Percentiles rank a stretch among this genome's conserved stretches.
Evolutionary conservation across 1,139 yeast genomes (phyloP).

Genomic region (Geotrichum histeridarum): DNA sequence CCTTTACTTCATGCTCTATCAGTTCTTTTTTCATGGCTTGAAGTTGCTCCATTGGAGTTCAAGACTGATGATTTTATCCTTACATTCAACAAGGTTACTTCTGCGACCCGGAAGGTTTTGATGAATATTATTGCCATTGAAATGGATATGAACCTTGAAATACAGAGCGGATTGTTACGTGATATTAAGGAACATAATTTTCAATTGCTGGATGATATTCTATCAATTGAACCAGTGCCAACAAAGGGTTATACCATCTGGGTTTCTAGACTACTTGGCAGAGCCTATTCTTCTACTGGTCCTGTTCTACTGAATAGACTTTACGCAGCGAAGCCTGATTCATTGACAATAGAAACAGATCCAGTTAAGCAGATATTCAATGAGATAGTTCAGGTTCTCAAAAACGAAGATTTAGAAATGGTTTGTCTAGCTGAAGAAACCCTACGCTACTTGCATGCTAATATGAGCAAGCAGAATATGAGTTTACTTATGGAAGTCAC

Average conservation of each 20-base stretch:
- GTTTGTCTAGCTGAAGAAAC: slow-evolving; percentile 12
- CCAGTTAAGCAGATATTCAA: slow-evolving; percentile 7
- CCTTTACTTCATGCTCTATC: background rate
- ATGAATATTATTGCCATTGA: slow-evolving; percentile 12
- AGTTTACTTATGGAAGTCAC: background rate
- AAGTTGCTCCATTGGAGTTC: background rate
- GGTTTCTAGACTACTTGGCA: slow-evolving; percentile 14
- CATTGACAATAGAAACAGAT: background rate
- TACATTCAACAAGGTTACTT: background rate
- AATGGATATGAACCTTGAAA: slow-evolving; percentile 5
- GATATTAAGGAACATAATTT: background rate
- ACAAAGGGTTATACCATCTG: slow-evolving; percentile 14
- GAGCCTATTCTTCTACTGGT: slow-evolving; percentile 7
- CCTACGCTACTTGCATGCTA: slow-evolving; percentile 2
- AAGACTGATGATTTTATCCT: background rate
- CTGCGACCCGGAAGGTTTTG: background rate
- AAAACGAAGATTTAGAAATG: slow-evolving; percentile 1
- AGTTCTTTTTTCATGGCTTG: slow-evolving; percentile 9
- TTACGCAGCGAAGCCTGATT: background rate
- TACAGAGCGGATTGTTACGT: slow-evolving; percentile 1
- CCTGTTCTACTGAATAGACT: background rate
- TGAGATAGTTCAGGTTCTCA: background rate
- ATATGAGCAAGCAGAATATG: background rate
- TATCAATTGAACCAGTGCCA: slow-evolving; percentile 1
- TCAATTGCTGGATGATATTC: background rate